Conservation (phyloP, 768 basidiomycete genomes). For the Tubosaeta sp. region DNA sequence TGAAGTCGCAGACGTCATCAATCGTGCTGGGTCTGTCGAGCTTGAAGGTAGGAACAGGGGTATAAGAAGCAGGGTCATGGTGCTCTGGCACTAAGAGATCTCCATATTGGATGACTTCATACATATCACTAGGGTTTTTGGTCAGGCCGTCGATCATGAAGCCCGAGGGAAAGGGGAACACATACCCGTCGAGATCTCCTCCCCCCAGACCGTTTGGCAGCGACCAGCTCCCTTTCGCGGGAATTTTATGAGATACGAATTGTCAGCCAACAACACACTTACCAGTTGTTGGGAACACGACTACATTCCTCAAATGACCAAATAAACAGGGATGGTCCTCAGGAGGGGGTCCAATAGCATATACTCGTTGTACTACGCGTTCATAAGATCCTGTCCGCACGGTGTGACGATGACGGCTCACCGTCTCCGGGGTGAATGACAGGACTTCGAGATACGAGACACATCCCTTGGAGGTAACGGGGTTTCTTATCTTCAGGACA, state of each 20-base stretch:
- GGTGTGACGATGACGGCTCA: constrained; percentile 19
- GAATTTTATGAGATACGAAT: background rate
- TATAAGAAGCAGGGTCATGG: constrained; percentile 51
- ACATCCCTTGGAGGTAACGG: constrained; percentile 54
- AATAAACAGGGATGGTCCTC: constrained; percentile 53
- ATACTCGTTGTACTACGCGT: constrained; percentile 58
- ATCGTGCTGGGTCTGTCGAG: constrained; percentile 50
- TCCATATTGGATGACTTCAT: constrained; percentile 54
- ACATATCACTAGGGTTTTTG: constrained; percentile 48
- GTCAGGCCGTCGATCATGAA: background rate
- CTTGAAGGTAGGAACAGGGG: constrained; percentile 31
- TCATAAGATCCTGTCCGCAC: constrained; percentile 1
- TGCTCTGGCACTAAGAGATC: constrained; percentile 51
- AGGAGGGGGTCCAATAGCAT: constrained; percentile 69
- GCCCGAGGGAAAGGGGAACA: background rate
- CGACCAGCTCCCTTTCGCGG: constrained; percentile 48
- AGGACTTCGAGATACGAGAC: constrained; percentile 67
- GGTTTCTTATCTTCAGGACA: constrained; percentile 45
- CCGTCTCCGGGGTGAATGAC: constrained; percentile 76
- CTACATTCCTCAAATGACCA: constrained; percentile 58
- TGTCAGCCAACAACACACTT: constrained; percentile 11
- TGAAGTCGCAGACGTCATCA: constrained; percentile 72
- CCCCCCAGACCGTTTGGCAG: constrained; percentile 68
- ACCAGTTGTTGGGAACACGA: constrained; percentile 68
- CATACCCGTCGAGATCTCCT: constrained; percentile 78